Evolutionary conservation across 805 yeast genomes (phyloP).

Genomic region (Metschnikowia similis): DNA sequence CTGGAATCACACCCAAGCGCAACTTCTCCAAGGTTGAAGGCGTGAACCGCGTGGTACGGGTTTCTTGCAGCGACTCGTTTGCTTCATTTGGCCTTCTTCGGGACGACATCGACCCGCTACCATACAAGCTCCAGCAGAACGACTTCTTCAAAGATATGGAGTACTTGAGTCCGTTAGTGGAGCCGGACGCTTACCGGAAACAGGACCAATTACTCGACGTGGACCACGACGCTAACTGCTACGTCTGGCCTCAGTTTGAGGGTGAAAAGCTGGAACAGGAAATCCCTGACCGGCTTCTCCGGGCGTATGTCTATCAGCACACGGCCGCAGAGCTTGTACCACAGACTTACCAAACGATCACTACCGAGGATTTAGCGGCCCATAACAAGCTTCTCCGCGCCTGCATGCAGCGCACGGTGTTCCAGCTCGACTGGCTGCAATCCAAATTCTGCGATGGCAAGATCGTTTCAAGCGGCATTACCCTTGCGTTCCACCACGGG

Average conservation of each 20-base stretch:
- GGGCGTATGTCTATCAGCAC: background rate
- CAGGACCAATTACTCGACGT: conserved; percentile 39
- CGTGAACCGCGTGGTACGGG: conserved; percentile 56
- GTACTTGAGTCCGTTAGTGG: conserved; percentile 47
- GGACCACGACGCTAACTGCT: conserved; percentile 24
- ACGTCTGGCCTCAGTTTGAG: conserved; percentile 12
- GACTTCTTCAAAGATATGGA: conserved; percentile 50
- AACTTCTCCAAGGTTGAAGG: conserved; percentile 54
- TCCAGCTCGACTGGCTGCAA: conserved; percentile 6
- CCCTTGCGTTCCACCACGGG: conserved; percentile 33
- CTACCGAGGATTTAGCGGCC: background rate
- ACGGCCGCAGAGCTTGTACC: background rate
- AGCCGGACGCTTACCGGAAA: conserved; percentile 29
- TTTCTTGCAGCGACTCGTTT: conserved; percentile 62
- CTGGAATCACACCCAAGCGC: conserved; percentile 17
- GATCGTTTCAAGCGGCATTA: conserved; percentile 23
- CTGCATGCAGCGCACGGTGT: background rate
- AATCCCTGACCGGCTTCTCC: background rate
- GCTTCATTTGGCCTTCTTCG: conserved; percentile 64
- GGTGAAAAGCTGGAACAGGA: background rate
- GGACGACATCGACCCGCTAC: conserved; percentile 57
- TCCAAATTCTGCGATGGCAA: conserved; percentile 35
- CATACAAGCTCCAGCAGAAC: conserved; percentile 47
- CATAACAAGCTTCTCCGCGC: conserved; percentile 3
- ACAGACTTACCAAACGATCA: conserved; percentile 4